These are phyloP conservation scores for Rhododendron vialii DNA, from an alignment of 148 eudicot genomes.

Conservation along the genomic window DNA sequence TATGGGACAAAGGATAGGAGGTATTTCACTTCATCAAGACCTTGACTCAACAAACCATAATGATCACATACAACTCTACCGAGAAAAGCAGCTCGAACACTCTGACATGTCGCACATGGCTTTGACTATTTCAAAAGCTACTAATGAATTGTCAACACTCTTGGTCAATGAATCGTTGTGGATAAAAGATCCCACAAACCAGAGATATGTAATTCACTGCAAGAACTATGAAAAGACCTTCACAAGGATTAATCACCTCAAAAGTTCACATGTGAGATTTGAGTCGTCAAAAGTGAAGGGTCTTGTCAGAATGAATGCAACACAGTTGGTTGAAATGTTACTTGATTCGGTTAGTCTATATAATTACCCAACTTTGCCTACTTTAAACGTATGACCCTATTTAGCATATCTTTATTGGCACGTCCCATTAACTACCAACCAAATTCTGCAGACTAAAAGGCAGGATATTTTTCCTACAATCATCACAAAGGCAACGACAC, in stretches of 20 bases:
- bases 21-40: not conserved
- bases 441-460: conserved; percentile 43
- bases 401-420: not conserved
- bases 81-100: conserved; percentile 15
- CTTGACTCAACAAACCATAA: conserved; percentile 3
- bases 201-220: conserved; percentile 27
- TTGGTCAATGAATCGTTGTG: conserved; percentile 36
- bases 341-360: conserved; percentile 29
- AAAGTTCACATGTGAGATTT: conserved; percentile 19
- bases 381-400: not conserved
- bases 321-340: conserved; percentile 33
- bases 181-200: conserved; percentile 32
- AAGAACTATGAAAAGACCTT: conserved; percentile 24
- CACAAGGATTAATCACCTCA: conserved; percentile 13
- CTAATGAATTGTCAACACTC: conserved; percentile 42
- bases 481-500: conserved; percentile 28
- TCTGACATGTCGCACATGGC: conserved; percentile 18
- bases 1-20: conserved; percentile 6
- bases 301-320: conserved; percentile 31
- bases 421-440: not conserved
- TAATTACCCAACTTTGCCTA: not conserved
- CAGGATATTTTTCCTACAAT: conserved; percentile 44
- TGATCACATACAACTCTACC: not conserved
- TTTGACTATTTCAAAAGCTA: conserved; percentile 33
- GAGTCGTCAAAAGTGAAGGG: conserved; percentile 47